Conservation (phyloP, 805 yeast species). For the Hanseniaspora nectarophila region DNA sequence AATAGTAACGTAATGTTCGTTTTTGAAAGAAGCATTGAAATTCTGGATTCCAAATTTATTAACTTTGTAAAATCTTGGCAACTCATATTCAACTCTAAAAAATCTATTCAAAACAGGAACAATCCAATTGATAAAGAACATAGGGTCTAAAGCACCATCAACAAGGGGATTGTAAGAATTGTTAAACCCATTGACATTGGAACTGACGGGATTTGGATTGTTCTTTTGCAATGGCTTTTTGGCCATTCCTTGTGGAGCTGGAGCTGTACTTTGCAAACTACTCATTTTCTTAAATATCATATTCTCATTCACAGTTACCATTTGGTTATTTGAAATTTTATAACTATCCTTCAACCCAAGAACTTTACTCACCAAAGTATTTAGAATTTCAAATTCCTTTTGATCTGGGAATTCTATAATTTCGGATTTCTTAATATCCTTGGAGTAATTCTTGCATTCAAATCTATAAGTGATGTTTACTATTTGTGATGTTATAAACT, state of each 20-base stretch:
- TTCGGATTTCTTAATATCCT: neutral
- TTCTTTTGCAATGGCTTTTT: neutral
- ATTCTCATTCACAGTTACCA: neutral
- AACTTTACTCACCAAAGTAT: neutral
- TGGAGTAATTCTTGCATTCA: neutral
- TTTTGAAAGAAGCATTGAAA: constrained; percentile 4
- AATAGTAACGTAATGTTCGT: neutral
- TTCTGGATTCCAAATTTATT: neutral
- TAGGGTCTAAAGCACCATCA: neutral
- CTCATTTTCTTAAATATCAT: neutral
- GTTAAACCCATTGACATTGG: neutral
- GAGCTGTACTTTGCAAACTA: neutral
- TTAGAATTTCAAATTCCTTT: constrained; percentile 3
- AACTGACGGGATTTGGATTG: neutral
- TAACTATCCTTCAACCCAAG: neutral
- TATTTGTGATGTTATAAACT: constrained; percentile 8
- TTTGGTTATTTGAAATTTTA: neutral
- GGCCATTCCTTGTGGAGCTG: neutral
- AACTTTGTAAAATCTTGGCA: neutral
- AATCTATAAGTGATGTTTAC: constrained; percentile 1
- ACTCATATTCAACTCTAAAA: neutral
- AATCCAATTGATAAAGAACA: constrained; percentile 8
- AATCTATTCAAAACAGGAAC: constrained; percentile 6
- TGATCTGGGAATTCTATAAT: constrained; percentile 1
- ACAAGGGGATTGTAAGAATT: neutral